Percentiles rank a stretch among this genome's conserved stretches.
Evolutionary conservation across 805 yeast species (phyloP).

Genomic region (Danielozyma ontarioensis): DNA sequence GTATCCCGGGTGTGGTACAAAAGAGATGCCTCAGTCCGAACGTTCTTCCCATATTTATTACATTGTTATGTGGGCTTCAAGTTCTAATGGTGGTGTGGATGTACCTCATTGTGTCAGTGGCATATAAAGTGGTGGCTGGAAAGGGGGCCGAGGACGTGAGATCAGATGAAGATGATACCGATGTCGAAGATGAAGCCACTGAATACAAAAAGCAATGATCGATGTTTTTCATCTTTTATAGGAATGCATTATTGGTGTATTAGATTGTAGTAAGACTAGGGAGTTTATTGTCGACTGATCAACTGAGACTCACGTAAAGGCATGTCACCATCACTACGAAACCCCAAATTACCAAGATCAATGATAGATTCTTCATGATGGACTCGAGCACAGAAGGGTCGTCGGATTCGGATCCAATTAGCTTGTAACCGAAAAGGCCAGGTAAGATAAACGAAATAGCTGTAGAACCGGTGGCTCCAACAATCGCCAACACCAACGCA

Average conservation of each 20-base stretch:
- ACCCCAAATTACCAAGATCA: slow-evolving; percentile 65
- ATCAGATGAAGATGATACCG: slow-evolving; percentile 69
- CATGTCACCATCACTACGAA: slow-evolving; percentile 66
- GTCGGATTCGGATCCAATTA: slow-evolving; percentile 48
- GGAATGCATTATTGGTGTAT: too few relatives aligned
- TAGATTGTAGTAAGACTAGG: too few relatives aligned
- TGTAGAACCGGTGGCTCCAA: slow-evolving; percentile 92
- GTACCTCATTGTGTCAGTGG: slow-evolving; percentile 66
- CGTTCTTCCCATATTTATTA: slow-evolving; percentile 44
- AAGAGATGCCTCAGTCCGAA: slow-evolving; percentile 48
- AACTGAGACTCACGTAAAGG: slow-evolving; percentile 20
- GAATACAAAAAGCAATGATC: slow-evolving; percentile 1
- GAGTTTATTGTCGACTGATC: too few relatives aligned
- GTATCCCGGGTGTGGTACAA: slow-evolving; percentile 28
- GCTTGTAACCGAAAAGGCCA: slow-evolving; percentile 75
- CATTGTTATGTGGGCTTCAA: slow-evolving; percentile 62
- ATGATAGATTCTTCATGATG: slow-evolving; percentile 42
- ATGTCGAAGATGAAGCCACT: slow-evolving; percentile 14
- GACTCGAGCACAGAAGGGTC: slow-evolving; percentile 22
- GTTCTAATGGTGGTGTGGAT: slow-evolving; percentile 67
- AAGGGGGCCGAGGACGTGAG: slow-evolving; percentile 80
- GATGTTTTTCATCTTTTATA: too few relatives aligned
- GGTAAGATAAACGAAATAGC: slow-evolving; percentile 88
- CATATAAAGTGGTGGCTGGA: slow-evolving; percentile 64
- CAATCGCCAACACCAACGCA: slow-evolving; percentile 78